These are phyloP conservation scores for Pythium rishiriense DNA, from an alignment of 352 stramenopile species.

Conservation along the genomic window DNA sequence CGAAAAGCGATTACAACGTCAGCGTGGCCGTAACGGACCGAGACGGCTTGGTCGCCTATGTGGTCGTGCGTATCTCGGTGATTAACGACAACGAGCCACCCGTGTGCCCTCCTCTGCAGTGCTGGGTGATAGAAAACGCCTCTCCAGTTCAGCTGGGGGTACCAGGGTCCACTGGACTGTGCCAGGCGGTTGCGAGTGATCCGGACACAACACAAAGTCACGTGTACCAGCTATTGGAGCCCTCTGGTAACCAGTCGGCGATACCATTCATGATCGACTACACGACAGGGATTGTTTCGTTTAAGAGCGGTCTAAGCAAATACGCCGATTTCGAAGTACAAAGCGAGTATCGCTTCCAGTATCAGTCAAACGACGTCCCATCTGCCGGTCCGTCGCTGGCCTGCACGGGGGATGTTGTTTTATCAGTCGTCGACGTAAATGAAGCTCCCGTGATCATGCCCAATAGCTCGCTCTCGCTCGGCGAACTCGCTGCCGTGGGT, in stretches of 20 bases:
- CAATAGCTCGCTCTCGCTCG: constrained; percentile 18
- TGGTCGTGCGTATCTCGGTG: constrained; percentile 29
- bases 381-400: constrained; percentile 32
- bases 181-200: constrained; percentile 39
- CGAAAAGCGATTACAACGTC: constrained; percentile 21
- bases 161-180: constrained; percentile 38
- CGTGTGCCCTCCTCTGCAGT: constrained; percentile 44
- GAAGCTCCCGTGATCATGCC: constrained; percentile 41
- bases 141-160: constrained; percentile 30
- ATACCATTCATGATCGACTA: constrained; percentile 31
- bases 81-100: constrained; percentile 57
- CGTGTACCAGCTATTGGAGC: constrained; percentile 45
- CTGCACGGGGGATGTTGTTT: constrained; percentile 43
- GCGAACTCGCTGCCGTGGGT: constrained; percentile 28
- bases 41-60: constrained; percentile 23
- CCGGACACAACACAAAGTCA: constrained; percentile 43
- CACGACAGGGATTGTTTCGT: constrained; percentile 36
- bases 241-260: not conserved
- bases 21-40: constrained; percentile 25
- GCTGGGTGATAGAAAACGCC: constrained; percentile 60
- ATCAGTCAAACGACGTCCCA: constrained; percentile 51
- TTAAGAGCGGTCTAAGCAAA: constrained; percentile 8
- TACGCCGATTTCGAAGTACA: constrained; percentile 50
- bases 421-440: constrained; percentile 52
- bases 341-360: constrained; percentile 42